A percentile compares a stretch with the other conserved stretches of the same genome.
These are phyloP conservation scores for Daldinia vernicosa DNA, from an alignment of 495 filamentous ascomycete genomes.

Conservation along the genomic window DNA sequence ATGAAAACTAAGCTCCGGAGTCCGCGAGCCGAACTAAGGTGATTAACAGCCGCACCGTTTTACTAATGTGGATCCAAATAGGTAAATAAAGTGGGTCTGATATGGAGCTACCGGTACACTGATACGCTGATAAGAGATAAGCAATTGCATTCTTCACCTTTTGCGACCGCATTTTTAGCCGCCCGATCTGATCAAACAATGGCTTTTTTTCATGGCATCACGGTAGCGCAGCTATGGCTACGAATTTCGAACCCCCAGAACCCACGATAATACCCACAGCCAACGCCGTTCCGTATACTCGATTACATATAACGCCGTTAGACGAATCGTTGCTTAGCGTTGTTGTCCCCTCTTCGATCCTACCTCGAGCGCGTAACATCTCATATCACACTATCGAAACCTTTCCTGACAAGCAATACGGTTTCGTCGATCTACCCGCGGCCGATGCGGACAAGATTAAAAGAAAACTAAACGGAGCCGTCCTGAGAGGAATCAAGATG, in stretches of 20 bases:
- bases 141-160: not conserved
- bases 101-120: not conserved
- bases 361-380: constrained; percentile 72
- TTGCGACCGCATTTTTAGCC: constrained; percentile 14
- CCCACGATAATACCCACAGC: constrained; percentile 9
- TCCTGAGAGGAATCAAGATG: constrained; percentile 86
- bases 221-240: constrained; percentile 27
- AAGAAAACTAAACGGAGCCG: constrained; percentile 90
- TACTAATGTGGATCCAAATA: not conserved
- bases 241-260: constrained; percentile 20
- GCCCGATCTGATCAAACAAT: constrained; percentile 15
- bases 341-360: constrained; percentile 73
- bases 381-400: constrained; percentile 85
- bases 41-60: not conserved
- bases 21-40: not conserved
- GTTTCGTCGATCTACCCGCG: constrained; percentile 81
- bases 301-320: constrained; percentile 89
- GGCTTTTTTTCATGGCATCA: constrained; percentile 15
- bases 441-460: constrained; percentile 87
- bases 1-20: not conserved
- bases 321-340: constrained; percentile 72
- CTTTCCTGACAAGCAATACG: constrained; percentile 90
- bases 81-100: not conserved
- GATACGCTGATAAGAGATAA: not conserved
- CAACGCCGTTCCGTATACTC: constrained; percentile 51